A percentile compares a stretch with the other conserved stretches of the same genome.
Evolutionary conservation across 805 yeast genomes (phyloP).

Genomic region (Metschnikowia borealis): DNA sequence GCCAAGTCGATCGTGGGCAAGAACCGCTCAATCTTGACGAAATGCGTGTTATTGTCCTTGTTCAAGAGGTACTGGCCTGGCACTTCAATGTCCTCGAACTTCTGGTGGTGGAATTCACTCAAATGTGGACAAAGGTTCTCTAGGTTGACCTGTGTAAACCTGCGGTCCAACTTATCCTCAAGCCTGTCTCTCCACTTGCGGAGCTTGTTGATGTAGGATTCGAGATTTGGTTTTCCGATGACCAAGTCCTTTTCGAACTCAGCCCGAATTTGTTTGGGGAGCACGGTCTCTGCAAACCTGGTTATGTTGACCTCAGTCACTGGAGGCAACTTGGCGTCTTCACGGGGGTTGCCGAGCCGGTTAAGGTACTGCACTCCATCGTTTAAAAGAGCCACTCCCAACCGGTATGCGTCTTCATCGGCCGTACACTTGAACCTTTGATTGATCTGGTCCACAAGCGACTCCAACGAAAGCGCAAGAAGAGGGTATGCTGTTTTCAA

Average conservation of each 20-base stretch:
- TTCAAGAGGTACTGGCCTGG: constrained; percentile 94
- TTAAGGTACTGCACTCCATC: constrained; percentile 92
- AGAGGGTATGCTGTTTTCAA: constrained; percentile 95
- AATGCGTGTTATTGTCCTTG: constrained; percentile 85
- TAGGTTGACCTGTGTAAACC: constrained; percentile 72
- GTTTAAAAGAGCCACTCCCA: constrained; percentile 85
- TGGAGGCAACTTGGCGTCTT: constrained; percentile 83
- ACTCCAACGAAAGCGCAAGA: constrained; percentile 86
- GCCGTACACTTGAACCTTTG: constrained; percentile 90
- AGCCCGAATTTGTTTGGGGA: constrained; percentile 82
- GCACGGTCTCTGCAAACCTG: constrained; percentile 86
- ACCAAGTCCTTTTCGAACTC: constrained; percentile 93
- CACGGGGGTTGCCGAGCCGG: constrained; percentile 80
- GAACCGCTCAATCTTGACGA: constrained; percentile 89
- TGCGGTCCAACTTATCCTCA: constrained; percentile 86
- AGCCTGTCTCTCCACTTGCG: constrained; percentile 90
- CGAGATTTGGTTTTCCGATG: constrained; percentile 79
- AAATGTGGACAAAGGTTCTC: constrained; percentile 93
- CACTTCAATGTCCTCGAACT: constrained; percentile 94
- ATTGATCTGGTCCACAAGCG: constrained; percentile 90
- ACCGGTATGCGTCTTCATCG: constrained; percentile 93
- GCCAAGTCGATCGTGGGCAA: constrained; percentile 83
- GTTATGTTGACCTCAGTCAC: constrained; percentile 86
- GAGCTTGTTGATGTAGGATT: constrained; percentile 75
- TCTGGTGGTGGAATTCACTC: constrained; percentile 96